These are phyloP conservation scores for Gossypioides kirkii DNA, from an alignment of 345 rosid genomes.

Conservation along the genomic window DNA sequence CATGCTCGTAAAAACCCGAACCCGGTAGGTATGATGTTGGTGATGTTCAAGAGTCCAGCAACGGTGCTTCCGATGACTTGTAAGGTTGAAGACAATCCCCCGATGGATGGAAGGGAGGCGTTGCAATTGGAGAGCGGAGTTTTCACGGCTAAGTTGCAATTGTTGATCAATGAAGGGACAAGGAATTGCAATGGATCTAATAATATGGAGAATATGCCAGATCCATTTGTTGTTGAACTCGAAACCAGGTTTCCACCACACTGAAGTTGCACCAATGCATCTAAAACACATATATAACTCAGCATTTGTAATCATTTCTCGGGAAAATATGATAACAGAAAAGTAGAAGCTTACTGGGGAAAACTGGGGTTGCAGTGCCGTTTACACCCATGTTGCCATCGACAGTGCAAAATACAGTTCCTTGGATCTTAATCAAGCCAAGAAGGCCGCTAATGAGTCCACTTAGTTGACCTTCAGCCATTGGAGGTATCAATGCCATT, in stretches of 20 bases:
- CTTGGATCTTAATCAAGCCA: constrained; percentile 40
- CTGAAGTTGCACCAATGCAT: constrained; percentile 50
- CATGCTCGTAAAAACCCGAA: constrained; percentile 26
- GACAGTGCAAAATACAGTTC: constrained; percentile 42
- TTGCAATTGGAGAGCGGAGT: constrained; percentile 61
- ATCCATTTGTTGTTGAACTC: constrained; percentile 35
- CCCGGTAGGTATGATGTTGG: constrained; percentile 37
- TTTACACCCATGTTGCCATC: constrained; percentile 35
- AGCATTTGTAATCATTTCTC: not conserved
- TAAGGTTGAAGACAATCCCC: constrained; percentile 38
- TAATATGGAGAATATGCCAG: constrained; percentile 35
- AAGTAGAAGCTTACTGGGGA: constrained; percentile 34
- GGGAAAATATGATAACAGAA: not conserved
- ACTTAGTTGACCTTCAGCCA: constrained; percentile 52
- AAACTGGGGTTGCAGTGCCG: constrained; percentile 38
- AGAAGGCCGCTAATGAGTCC: constrained; percentile 26
- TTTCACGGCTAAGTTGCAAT: constrained; percentile 40
- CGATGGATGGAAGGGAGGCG: constrained; percentile 35
- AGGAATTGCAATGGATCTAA: constrained; percentile 35
- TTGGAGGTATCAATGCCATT: constrained; percentile 24
- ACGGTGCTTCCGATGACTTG: constrained; percentile 35
- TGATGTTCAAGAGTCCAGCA: constrained; percentile 33
- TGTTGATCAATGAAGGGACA: constrained; percentile 34
- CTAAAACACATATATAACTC: constrained; percentile 13
- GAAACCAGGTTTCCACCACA: constrained; percentile 45